Evolutionary conservation across 805 yeast species (phyloP), one percentile per base, ranked within the genome.

Genomic region (Kodamaea fukazawae): DNA sequence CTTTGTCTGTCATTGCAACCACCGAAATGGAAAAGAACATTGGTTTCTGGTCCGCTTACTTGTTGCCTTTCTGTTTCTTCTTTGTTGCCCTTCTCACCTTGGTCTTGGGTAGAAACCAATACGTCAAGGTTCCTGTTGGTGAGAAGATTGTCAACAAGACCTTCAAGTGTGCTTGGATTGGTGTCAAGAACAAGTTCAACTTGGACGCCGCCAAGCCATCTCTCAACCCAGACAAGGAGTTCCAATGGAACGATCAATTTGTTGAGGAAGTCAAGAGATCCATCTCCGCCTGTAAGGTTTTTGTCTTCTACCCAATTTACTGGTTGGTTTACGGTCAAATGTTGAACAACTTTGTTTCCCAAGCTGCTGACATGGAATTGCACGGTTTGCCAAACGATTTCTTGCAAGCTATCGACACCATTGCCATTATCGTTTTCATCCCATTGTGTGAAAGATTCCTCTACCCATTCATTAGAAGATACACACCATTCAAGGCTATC

Each of bases 311-410:
- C 58, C 86, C 89, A 28, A 67, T 85, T 37, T 85, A 79, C 69
- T 83, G 88, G 88, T 71, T 81, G 36, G 81, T 79, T 26, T 83
- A 82, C 60, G 71, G 71, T 17, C 87, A 82, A 66, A 83, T 85
- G 84, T 58, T 77, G 43, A 80, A 78, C 65, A 81, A 81, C 61
- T 83, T 85, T 53, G 75, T 83, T 43, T 75, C 86, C 29, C 88
- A 82, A 58, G 88, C 90, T 32, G 85, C 81, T 42, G 71, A 75
- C 48, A 81, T 84, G 86, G 78, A 82, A 51, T 67, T 76, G 40
- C 88, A 85, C 58, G 85, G 86, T 29, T 71, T 85, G 50, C 93
- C 95, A 49, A 86, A 86, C 57, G 95, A 85, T 70, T 70, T 85
- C 51, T 75, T 85, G 68, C 83, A 80, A 62, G 83, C 79, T 55